phyloP scores from a whole-genome alignment of 2,329 filamentous ascomycete species.

The Aspergillus pseudoviridinutans region DNA sequence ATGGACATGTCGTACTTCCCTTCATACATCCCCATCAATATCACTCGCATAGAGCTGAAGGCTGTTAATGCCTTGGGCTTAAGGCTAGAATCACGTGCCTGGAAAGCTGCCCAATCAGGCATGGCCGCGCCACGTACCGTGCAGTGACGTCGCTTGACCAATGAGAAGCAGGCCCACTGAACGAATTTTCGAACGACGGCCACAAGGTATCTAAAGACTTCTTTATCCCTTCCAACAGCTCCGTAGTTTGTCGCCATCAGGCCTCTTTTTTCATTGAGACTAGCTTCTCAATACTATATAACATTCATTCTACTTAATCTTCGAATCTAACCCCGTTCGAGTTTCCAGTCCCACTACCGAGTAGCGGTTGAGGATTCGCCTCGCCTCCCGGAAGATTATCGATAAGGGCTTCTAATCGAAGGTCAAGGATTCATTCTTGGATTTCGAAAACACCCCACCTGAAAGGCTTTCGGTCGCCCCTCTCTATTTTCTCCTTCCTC shows the following conservation, averaged over 20 bases:
- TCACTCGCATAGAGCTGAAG: background rate
- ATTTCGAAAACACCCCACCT: conserved; percentile 12
- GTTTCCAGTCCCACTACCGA: background rate
- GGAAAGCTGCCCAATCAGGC: conserved; percentile 16
- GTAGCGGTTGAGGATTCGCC: background rate
- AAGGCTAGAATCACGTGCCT: conserved; percentile 16
- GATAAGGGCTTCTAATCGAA: conserved; percentile 37
- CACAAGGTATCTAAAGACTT: background rate
- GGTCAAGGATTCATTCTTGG: conserved; percentile 1
- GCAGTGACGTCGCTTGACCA: conserved; percentile 26
- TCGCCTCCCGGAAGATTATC: conserved; percentile 23
- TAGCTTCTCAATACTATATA: background rate
- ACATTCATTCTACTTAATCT: conserved; percentile 1
- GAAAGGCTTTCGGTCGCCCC: conserved; percentile 25
- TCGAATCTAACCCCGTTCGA: background rate
- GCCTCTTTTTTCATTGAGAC: background rate
- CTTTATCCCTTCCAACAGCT: conserved; percentile 5
- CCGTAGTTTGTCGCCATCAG: background rate
- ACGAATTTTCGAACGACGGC: conserved; percentile 21
- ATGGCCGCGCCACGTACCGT: conserved; percentile 18
- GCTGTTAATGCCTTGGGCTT: conserved; percentile 4
- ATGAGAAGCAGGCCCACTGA: conserved; percentile 23
- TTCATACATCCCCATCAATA: background rate
- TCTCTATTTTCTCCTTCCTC: conserved; percentile 24
- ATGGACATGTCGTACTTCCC: no score